These are phyloP conservation scores for Cordyceps javanica DNA, from an alignment of 2,329 filamentous ascomycete species.

Conservation along the genomic window DNA sequence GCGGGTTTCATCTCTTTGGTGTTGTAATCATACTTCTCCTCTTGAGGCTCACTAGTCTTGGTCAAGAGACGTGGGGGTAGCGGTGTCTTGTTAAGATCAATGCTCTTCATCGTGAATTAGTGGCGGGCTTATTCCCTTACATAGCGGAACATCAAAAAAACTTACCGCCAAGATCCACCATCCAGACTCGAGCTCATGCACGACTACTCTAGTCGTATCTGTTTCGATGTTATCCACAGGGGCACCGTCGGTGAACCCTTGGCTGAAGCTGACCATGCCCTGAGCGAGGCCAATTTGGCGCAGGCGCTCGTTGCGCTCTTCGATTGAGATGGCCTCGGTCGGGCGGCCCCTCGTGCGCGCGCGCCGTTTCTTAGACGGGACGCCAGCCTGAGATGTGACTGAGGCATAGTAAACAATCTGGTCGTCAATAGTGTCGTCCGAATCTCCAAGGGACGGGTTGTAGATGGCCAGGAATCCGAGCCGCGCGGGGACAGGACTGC, in stretches of 20 bases:
- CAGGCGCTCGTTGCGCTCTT: slow-evolving; percentile 77
- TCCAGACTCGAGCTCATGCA: slow-evolving; percentile 79
- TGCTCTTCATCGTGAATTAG: slow-evolving; percentile 28
- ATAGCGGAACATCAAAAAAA: not conserved
- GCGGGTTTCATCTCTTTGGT: slow-evolving; percentile 84
- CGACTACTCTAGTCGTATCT: slow-evolving; percentile 75
- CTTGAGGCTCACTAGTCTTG: slow-evolving; percentile 33
- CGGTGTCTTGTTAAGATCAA: slow-evolving; percentile 70
- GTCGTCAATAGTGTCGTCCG: slow-evolving; percentile 56
- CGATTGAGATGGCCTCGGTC: slow-evolving; percentile 42
- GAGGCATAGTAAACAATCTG: slow-evolving; percentile 95
- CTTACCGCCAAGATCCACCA: slow-evolving; percentile 95
- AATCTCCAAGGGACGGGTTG: slow-evolving; percentile 71
- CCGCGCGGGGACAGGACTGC: slow-evolving; percentile 57
- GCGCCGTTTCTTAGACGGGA: slow-evolving; percentile 30
- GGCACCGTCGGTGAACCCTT: slow-evolving; percentile 73
- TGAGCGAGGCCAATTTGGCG: slow-evolving; percentile 93
- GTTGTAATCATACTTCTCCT: slow-evolving; percentile 67
- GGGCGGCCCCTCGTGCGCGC: slow-evolving; percentile 32
- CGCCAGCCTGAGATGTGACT: slow-evolving; percentile 32
- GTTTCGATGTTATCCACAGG: slow-evolving; percentile 84
- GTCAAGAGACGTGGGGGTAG: slow-evolving; percentile 50
- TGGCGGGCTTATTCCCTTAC: not conserved
- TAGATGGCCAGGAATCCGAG: slow-evolving; percentile 92
- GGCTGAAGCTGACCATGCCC: slow-evolving; percentile 90